A percentile compares a stretch with the other conserved stretches of the same genome.
Evolutionary conservation across 1,139 yeast genomes (phyloP).

Genomic region (Zhuliangozyma parablackwelliae): DNA sequence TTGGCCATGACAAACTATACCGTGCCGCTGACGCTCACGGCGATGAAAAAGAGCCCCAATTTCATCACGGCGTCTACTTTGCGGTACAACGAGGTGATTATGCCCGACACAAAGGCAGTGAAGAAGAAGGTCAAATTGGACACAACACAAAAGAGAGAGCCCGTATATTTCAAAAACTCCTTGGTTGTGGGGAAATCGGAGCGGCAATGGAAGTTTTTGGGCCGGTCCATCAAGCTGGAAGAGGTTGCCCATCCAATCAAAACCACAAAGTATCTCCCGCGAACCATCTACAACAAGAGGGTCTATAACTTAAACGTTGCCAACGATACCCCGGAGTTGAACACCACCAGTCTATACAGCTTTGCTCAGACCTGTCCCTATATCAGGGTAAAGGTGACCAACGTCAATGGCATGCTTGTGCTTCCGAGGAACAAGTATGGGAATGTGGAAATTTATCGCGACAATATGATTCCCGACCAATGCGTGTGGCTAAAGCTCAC

Average conservation of each 20-base stretch:
- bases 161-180: conserved; percentile 22
- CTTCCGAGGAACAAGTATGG: conserved; percentile 33
- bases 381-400: conserved; percentile 13
- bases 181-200: conserved; percentile 31
- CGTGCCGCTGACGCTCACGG: conserved; percentile 24
- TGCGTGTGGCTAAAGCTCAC: conserved; percentile 28
- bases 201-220: conserved; percentile 37
- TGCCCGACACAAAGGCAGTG: conserved; percentile 12
- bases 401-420: conserved; percentile 6
- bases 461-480: conserved; percentile 30
- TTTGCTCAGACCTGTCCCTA: conserved; percentile 31
- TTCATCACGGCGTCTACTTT: conserved; percentile 22
- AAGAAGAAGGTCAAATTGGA: conserved; percentile 13
- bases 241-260: conserved; percentile 20
- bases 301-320: conserved; percentile 16
- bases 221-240: conserved; percentile 25
- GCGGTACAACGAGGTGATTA: conserved; percentile 28
- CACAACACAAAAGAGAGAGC: conserved; percentile 9
- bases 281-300: conserved; percentile 21
- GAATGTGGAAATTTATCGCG: conserved; percentile 30
- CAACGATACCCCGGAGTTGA: conserved; percentile 17
- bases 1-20: conserved; percentile 23
- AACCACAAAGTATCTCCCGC: conserved; percentile 13
- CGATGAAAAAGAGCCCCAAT: conserved; percentile 30
- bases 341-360: conserved; percentile 21